Evolutionary conservation across 2,329 filamentous ascomycete species (phyloP), one percentile per base, ranked within the genome.

Genomic region (Sporothrix dimorphospora): DNA sequence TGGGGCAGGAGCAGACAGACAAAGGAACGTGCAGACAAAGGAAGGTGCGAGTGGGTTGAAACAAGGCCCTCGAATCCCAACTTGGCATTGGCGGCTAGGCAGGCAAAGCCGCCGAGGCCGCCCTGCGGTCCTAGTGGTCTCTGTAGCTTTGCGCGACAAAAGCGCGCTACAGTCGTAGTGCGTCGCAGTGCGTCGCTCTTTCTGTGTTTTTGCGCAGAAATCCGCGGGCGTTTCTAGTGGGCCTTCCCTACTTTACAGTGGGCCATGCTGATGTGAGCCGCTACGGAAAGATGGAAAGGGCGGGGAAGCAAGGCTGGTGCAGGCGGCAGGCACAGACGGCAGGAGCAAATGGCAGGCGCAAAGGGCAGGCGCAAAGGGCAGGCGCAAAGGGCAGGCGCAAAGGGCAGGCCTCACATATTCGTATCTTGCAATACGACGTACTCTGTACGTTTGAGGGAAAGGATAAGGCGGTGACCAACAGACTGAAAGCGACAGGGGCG

Each of bases 181-280:
- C 7, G 24, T 55, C 24, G 14, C 27, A n/a, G n/a, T n/a, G n/a
- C n/a, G n/a, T n/a, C n/a, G n/a, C n/a, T n/a, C n/a, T n/a, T n/a
- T n/a, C n/a, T n/a, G n/a, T 34, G 16, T 8, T 34, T 63, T 24
- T 38, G 55, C 34, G 55, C 19, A 19, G 40, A 21, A 40, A 4
- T 49, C 30, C 47, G 47, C 47, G n/a, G 47, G 19, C 47, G 47
- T 51, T 51, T 24, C 45, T 19, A 51, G 47, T 51, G 47, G 47
- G n/a, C 11, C n/a, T 21, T 5, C 24, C 8, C 47, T 14, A 38
- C 55, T 57, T 65, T 45, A 8, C 42, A 66, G 63, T 49, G 63
- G 63, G 19, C 24, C 7, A 24, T 66, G 63, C 63, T 66, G 34
- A 49, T 66, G 63, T 66, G 63, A 66, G 63, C 61, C 63, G 63